Base-by-base conservation (phyloP, 345 rosid genomes). In the Eucalyptus leucophloia region DNA sequence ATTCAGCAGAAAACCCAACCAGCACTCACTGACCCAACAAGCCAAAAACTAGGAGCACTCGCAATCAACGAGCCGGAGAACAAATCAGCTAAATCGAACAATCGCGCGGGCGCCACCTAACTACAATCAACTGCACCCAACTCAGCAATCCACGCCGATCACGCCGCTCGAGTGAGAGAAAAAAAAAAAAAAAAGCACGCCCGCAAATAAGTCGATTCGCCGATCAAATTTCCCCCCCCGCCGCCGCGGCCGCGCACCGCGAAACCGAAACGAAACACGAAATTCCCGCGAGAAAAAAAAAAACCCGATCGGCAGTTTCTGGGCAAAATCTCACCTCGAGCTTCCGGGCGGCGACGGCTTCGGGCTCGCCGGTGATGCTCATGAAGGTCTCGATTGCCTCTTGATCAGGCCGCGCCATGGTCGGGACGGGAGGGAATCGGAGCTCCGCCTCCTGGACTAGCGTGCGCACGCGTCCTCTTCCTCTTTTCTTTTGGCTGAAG, bases 331-430 rank as follows among this genome's bases (percentile, higher is more conserved):
- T 82, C 62, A 98, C 99, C 99, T 94, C 95, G 53, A 98, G 95
- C 89, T 92, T 97, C 86, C 92, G 95, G 44, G 92, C 47, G 89
- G 99, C 99, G 89, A 94, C 92, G 87, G 94, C 88, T 88, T 96
- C 96, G 12, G 98, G 45, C 90, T 89, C 95, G 87, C 99, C 98
- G 56, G 99, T 95, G 95, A 98, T 97, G 95, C 95, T 94, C 51
- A 93, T 93, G 92, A 98, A 98, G 58, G 98, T 97, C 51, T 93
- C 95, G 92, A 98, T 93, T 91, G 98, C 94, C 91, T 97, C 98
- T 87, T 96, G 98, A 92, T 95, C 91, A 44, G 96, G 94, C 42
- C 93, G 92, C 65, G 96, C 97, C 99, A 98, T 98, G 89, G 47
- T 56, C 3, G 62, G 62, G 51, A 24, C 9, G 58, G 37, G 69